Evolutionary conservation across 1,284 basidiomycete species (phyloP), one percentile per base, ranked within the genome.

Genomic region (Jaminaea rosea): DNA sequence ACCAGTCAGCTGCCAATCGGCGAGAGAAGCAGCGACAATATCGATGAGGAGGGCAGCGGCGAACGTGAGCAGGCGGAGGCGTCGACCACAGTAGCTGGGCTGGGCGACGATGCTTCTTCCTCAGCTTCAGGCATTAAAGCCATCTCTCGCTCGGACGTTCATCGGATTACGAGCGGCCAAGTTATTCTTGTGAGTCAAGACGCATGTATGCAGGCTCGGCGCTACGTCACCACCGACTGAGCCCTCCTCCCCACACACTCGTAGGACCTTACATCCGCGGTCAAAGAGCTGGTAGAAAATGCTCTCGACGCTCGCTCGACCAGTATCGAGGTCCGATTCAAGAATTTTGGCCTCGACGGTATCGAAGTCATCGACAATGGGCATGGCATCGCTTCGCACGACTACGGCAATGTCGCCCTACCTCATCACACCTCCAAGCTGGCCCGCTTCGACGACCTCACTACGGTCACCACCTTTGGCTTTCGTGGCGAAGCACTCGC

Each of bases 231-330:
- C n/a, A n/a, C n/a, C n/a, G n/a, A n/a, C n/a, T n/a, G n/a, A n/a
- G n/a, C n/a, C n/a, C n/a, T n/a, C n/a, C n/a, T n/a, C n/a, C n/a
- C n/a, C n/a, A n/a, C n/a, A n/a, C n/a, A n/a, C n/a, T n/a, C n/a
- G n/a, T n/a, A n/a, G 26, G 91, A 97, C 72, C 80, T 98, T 1
- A 90, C 91, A 69, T 87, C 70, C 3, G 89, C 89, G 0, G 85
- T 98, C 50, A 98, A 98, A 72, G 94, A 99, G 74, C 82, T 98
- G 1, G 82, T 98, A 2, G 94, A 99, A 76, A 99, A 99, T 73
- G 88, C 88, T 53, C 77, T 97, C 26, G 94, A 98, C 73, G 91
- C 93, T 0, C 86, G 85, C 0, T 88, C 92, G 0, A 89, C 87
- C 0, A 84, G 82, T 69, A 17, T 31, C 93, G 92, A 96, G 72